Base-by-base conservation (phyloP, 805 yeast species). In the Monosporozyma siamensis region DNA sequence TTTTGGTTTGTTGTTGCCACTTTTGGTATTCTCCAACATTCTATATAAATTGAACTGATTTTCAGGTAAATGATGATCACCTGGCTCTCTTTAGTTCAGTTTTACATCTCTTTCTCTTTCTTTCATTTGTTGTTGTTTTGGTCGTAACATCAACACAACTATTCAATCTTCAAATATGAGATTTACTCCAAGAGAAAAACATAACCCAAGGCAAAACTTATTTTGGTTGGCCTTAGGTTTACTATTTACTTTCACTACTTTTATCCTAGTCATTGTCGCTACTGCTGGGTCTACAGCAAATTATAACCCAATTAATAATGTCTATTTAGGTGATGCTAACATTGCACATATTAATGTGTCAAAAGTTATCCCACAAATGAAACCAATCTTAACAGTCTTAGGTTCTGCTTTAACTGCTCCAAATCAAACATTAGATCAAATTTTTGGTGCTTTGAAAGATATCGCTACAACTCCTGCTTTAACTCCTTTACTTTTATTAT, bases 271-370 rank as follows among this genome's bases (percentile, higher is more conserved):
- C 11, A 59, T 58, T 34, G 48, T 61, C 25, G 58, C 57, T 21
- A 53, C 56, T 2, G 55, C 62, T 2, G 66, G 66, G 35, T 58
- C 64, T 6, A 50, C 59, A 22, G 44, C 64, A 6, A 53, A 60
- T 43, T 55, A 58, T 42, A 47, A 42, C 21, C 64, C 65, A 21
- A 42, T 56, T 30, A 59, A 48, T 10, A 47, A 57, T 25, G 48
- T 62, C 32, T 61, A 58, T 42, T 37, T 62, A 23, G 64, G 62
- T 39, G 51, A 57, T 29, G 63, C 64, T 25, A 55, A 59, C 40
- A 54, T 62, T 37, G 45, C 57, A 23, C 59, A 56, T 32, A 58
- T 62, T 42, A 62, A 62, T 40, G 63, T 61, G 17, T 51, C 63
- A 25, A 62, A 62, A 44, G 59, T 61, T 39, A 34, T 62, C 18